Percentiles rank a stretch among this genome's conserved stretches.
phyloP scores from a whole-genome alignment of 176 grass and related monocot species.

The Musa beccarii region DNA sequence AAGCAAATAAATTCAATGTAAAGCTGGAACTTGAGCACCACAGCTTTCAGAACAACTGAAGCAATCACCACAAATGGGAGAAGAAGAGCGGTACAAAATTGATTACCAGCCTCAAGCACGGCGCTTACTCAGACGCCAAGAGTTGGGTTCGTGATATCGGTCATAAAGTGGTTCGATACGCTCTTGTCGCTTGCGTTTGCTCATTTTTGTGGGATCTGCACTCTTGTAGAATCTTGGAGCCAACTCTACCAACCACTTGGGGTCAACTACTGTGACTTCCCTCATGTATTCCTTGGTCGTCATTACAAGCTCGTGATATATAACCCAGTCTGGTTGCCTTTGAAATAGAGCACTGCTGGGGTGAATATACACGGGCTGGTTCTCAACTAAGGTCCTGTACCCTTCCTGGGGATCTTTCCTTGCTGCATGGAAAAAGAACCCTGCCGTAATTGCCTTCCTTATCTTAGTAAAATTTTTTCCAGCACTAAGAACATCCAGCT shows the following conservation, averaged over 20 bases:
- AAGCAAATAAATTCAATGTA: too few species aligned
- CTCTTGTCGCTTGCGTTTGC: constrained; percentile 82
- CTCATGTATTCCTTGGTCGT: constrained; percentile 90
- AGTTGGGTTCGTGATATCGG: constrained; percentile 85
- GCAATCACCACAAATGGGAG: too few species aligned
- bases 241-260: constrained; percentile 70
- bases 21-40: too few species aligned
- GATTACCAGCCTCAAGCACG: constrained; percentile 40
- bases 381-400: constrained; percentile 82
- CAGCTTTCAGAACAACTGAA: too few species aligned
- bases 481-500: constrained; percentile 71
- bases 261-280: constrained; percentile 72
- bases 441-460: constrained; percentile 79
- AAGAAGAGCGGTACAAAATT: background rate
- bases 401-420: constrained; percentile 91
- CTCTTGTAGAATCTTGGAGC: constrained; percentile 78
- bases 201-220: constrained; percentile 76
- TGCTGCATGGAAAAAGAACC: constrained; percentile 81
- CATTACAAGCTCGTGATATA: constrained; percentile 88
- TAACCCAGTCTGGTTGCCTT: constrained; percentile 86
- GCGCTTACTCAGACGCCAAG: constrained; percentile 87
- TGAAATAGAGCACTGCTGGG: constrained; percentile 83
- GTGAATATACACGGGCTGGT: constrained; percentile 86
- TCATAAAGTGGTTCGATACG: constrained; percentile 88
- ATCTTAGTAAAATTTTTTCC: constrained; percentile 92